Evolutionary conservation across 75 land plant genomes (phyloP), one percentile per base, ranked within the genome.

Genomic region (Pseudotsuga menziesii): DNA sequence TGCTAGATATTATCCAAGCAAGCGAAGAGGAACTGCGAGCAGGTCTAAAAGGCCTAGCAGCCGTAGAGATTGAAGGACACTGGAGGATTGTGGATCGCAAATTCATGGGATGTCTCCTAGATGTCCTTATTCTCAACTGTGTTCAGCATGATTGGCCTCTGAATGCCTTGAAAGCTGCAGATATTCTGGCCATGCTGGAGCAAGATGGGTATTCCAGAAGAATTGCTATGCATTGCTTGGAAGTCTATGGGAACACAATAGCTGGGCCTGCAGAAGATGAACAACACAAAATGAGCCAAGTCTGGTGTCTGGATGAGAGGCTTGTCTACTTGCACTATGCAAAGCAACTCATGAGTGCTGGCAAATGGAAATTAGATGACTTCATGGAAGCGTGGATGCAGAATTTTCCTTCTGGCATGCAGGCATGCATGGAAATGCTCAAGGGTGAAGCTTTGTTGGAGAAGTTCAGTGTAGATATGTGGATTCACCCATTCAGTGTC

Each of bases 31-130:
- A 97, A 78, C 84, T 97, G 32, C 82, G 73, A 58, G 83, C 72
- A 67, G 99, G 84, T 57, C 76, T 97, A 69, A 41, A 79, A 58
- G 74, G 84, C 20, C 89, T 97, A 14, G 79, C 83, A 20, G 97
- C 99, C 17, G 88, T 90, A 23, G 92, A 94, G 85, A 89, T 94
- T 70, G 81, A 81, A 77, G 89, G 91, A 11, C 86, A 80, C 57
- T 97, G 95, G 98, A 84, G 97, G 77, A 76, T 89, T 25, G 88
- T 94, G 57, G 98, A 92, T 81, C 85, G 84, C 20, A 86, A 78
- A 73, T 85, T 74, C 81, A 90, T 94, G 88, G 87, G 83, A 48
- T 64, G 73, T 26, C 74, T 94, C 23, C 78, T 97, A 29, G 85
- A 71, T 55, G 83, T 94, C 80, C 73, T 97, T 44, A 72, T 97